phyloP scores from a whole-genome alignment of 2,329 filamentous ascomycete species.

The Fusarium abutilonis region DNA sequence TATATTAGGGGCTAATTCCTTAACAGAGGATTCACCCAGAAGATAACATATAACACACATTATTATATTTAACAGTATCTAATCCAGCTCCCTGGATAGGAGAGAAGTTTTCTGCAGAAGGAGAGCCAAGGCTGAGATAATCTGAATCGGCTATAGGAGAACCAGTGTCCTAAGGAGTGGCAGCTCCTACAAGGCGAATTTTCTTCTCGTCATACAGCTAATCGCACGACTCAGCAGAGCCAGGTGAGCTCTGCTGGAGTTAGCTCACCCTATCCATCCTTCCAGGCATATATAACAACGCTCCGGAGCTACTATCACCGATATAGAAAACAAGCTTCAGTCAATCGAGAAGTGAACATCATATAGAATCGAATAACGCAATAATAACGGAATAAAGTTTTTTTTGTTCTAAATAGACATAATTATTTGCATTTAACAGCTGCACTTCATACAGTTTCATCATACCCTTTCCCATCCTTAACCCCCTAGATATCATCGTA shows the following conservation, averaged over 20 bases:
- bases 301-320: no score
- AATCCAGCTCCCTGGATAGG: conserved; percentile 81
- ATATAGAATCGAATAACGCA: conserved; percentile 1
- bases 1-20: no score
- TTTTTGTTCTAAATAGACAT: conserved; percentile 1
- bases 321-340: neutral
- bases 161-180: conserved; percentile 92
- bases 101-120: conserved; percentile 74
- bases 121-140: conserved; percentile 70
- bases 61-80: no score
- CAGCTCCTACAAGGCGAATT: conserved; percentile 66
- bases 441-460: conserved; percentile 8
- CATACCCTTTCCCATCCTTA: neutral
- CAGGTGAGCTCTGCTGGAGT: no score
- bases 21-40: no score
- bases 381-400: neutral
- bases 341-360: neutral
- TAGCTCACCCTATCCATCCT: no score
- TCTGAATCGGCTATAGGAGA: conserved; percentile 81
- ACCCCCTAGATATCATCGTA: conserved; percentile 31
- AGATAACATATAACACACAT: no score
- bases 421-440: conserved; percentile 6
- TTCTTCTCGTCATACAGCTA: no score
- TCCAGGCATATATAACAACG: no score
- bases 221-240: no score